Evolutionary conservation across 1,284 basidiomycete species (phyloP), one percentile per base, ranked within the genome.

Genomic region (Porogramme epimiltina): DNA sequence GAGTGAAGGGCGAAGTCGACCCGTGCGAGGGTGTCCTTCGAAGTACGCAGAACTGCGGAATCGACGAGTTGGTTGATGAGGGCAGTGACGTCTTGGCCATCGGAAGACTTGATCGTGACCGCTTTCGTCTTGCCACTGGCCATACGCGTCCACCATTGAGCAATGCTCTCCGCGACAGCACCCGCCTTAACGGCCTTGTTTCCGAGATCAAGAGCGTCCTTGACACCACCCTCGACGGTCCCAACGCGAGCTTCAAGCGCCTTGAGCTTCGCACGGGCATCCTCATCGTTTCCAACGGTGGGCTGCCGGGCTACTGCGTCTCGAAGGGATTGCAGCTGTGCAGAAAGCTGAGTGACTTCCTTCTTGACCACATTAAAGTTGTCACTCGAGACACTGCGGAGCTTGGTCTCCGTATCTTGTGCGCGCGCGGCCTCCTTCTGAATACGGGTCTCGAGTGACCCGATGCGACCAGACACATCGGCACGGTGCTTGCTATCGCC

Each of bases 1-100:
- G 92, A 89, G 68, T 88, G 87, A 4, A 95, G 74, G 0, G 96
- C 95, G 64, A 84, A 96, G 71, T 99, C 96, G 0, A 88, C 75
- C 38, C 83, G 83, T 0, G 83, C 91, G 38, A 97, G 71, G n/a
- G 73, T 79, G 66, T 98, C 95, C 65, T 91, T 86, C 13, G 82
- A 87, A 60, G 73, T 81, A 33, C 76, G 75, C 33, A 83, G 75
- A 2, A 96, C 77, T 0, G 85, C 81, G 26, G 76, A 71, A 56
- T 93, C 86, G 62, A 97, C 89, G 39, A 96, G 77, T 20, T 83
- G 76, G 24, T 76, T 76, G 54, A 97, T 83, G 48, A 92, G 73
- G 13, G 76, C 72, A 0, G 85, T 86, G 44, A 94, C 76, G 63
- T 94, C 90, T 51, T 87, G 81, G 1, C 91, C 91, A 55, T 91